A percentile compares a stretch with the other conserved stretches of the same genome.
phyloP scores from a whole-genome alignment of 1,284 basidiomycete species.

The Leccinum insigne region DNA sequence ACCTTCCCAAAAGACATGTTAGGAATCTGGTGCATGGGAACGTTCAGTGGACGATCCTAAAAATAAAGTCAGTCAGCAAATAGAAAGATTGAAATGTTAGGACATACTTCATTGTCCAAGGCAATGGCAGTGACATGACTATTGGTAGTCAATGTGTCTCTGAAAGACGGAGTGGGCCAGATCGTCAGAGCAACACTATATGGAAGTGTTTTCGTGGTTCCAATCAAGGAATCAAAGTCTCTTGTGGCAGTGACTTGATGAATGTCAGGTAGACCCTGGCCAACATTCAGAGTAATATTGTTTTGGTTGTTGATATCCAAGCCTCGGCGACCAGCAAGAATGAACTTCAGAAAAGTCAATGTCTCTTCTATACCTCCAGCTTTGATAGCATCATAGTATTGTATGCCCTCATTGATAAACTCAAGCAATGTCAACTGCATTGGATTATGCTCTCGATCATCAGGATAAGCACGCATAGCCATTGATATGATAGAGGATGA shows the following conservation, averaged over 20 bases:
- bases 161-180: neutral
- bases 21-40: slow-evolving; percentile 13
- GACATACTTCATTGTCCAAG: neutral
- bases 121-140: neutral
- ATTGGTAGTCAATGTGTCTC: neutral
- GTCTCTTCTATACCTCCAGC: neutral
- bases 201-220: neutral
- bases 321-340: neutral
- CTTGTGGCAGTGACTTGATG: neutral
- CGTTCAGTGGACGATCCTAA: neutral
- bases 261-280: neutral
- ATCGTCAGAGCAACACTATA: neutral
- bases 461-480: neutral
- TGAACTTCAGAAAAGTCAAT: neutral
- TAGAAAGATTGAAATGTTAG: neutral
- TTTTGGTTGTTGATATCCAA: neutral
- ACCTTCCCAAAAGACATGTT: slow-evolving; percentile 16
- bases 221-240: neutral
- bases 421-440: neutral
- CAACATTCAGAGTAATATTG: neutral
- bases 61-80: neutral
- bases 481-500: neutral
- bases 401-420: neutral
- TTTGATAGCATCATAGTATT: neutral
- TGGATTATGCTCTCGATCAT: neutral